Evolutionary conservation across 192 early-diverging fungal species (phyloP).

Genomic region (Mortierella hygrophila): DNA sequence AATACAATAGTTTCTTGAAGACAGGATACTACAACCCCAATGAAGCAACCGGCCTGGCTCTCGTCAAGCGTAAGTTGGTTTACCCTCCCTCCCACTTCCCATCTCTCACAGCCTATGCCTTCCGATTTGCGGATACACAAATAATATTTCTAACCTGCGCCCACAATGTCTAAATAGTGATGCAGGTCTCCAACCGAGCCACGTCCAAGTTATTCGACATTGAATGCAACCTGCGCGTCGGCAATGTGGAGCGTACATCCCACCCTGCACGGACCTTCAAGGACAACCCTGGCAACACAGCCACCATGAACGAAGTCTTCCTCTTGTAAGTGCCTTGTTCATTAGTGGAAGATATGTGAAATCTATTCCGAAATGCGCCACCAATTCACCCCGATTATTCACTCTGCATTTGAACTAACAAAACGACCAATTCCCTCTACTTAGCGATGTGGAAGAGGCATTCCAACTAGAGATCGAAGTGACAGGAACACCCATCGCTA

Average conservation of each 20-base stretch:
- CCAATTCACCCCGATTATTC: background rate
- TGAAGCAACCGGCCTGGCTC: constrained; percentile 40
- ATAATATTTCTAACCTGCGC: background rate
- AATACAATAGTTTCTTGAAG: constrained; percentile 15
- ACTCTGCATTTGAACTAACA: background rate
- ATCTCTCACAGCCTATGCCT: too few species aligned
- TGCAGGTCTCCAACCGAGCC: constrained; percentile 48
- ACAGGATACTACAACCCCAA: constrained; percentile 43
- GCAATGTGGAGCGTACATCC: constrained; percentile 30
- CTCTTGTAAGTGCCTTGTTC: constrained; percentile 25
- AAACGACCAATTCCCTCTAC: background rate
- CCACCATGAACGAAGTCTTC: constrained; percentile 51
- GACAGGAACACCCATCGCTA: constrained; percentile 35
- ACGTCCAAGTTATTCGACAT: constrained; percentile 45
- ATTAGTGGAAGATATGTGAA: background rate
- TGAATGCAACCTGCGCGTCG: constrained; percentile 44
- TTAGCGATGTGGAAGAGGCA: constrained; percentile 41
- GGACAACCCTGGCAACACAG: constrained; percentile 47
- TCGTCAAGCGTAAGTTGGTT: constrained; percentile 38
- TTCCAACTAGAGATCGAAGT: constrained; percentile 47
- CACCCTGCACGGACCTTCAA: constrained; percentile 51
- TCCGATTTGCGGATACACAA: background rate
- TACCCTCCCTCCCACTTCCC: background rate
- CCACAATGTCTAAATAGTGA: constrained; percentile 16
- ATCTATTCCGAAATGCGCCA: background rate